Evolutionary conservation across 495 filamentous ascomycete genomes (phyloP), one percentile per base, ranked within the genome.

Genomic region (Monascus purpureus): DNA sequence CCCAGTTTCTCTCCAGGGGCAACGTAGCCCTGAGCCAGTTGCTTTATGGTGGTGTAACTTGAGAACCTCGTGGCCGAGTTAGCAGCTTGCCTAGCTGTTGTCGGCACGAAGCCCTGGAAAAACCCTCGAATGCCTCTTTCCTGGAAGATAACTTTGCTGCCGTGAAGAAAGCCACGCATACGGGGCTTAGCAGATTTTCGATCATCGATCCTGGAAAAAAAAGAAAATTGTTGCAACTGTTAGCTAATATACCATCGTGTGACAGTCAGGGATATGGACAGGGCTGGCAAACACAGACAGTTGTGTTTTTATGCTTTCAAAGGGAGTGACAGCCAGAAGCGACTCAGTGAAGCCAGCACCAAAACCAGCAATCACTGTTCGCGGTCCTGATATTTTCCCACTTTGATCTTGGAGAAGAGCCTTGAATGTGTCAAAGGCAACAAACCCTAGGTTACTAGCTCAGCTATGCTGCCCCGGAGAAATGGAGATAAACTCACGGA

Each of bases 281-380:
- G n/a, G n/a, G n/a, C n/a, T n/a, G n/a, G n/a, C 14, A 3, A 20
- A 22, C 13, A 50, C 67, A 25, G 42, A 84, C 77, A 95, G 52
- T 41, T 83, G 85, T 18, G 90, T 97, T 61, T 97, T 97, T 52
- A 97, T 95, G 51, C 82, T 90, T 59, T 97, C 90, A 43, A 93
- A 95, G 0, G 90, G 90, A 2, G 90, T 97, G 20, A 97, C 90
- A 6, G 90, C 90, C 1, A 97, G 55, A 16, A 96, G 56, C 2
- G 84, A 93, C 57, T 97, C 90, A 0, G 85, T 96, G 38, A 90
- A 79, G 12, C 90, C 90, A 15, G 90, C 90, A 33, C 88, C 84
- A 52, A 97, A 93, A 5, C 90, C 90, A 22, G 87, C 86, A 36
- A 96, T 69, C 7, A 96, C 90, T 7, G 85, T 96, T 38, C 73